Evolutionary conservation across 2,329 filamentous ascomycete genomes (phyloP).

Genomic region (Zalaria obscura): DNA sequence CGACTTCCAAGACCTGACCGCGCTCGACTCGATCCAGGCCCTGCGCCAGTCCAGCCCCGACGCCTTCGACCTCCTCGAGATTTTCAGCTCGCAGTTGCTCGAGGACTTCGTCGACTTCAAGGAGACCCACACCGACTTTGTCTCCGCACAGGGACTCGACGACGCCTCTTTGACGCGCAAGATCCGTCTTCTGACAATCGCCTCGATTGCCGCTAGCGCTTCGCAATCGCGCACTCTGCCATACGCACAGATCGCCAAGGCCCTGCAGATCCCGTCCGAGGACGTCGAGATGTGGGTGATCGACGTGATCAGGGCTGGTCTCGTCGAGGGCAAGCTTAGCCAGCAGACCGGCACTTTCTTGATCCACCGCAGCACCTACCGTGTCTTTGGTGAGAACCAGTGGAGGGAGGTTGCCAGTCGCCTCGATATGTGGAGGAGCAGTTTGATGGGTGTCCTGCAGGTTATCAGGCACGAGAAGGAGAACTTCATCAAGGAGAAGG

Average conservation of each 20-base stretch:
- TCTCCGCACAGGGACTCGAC: conserved; percentile 62
- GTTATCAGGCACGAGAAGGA: conserved; percentile 71
- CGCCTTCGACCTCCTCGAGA: conserved; percentile 84
- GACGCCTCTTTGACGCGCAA: conserved; percentile 71
- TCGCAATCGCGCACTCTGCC: conserved; percentile 69
- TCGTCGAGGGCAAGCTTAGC: conserved; percentile 92
- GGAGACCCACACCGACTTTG: conserved; percentile 75
- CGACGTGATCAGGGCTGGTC: conserved; percentile 86
- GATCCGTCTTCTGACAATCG: conserved; percentile 89
- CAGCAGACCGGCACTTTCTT: conserved; percentile 89
- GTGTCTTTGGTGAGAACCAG: conserved; percentile 95
- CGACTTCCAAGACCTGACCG: conserved; percentile 59
- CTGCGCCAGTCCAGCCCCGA: conserved; percentile 71
- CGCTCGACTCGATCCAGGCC: conserved; percentile 66
- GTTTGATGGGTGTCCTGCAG: conserved; percentile 61
- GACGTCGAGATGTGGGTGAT: conserved; percentile 99
- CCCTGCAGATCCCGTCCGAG: conserved; percentile 65
- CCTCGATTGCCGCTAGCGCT: conserved; percentile 71
- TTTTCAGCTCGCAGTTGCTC: conserved; percentile 86
- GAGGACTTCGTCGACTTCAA: conserved; percentile 95
- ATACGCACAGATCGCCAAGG: conserved; percentile 71
- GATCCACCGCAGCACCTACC: conserved; percentile 90
- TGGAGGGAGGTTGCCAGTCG: conserved; percentile 89
- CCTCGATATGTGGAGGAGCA: conserved; percentile 81
- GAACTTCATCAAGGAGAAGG: conserved; percentile 61